Evolutionary conservation across 257 asterid genomes (phyloP).

Genomic region (Cinchona pubescens): DNA sequence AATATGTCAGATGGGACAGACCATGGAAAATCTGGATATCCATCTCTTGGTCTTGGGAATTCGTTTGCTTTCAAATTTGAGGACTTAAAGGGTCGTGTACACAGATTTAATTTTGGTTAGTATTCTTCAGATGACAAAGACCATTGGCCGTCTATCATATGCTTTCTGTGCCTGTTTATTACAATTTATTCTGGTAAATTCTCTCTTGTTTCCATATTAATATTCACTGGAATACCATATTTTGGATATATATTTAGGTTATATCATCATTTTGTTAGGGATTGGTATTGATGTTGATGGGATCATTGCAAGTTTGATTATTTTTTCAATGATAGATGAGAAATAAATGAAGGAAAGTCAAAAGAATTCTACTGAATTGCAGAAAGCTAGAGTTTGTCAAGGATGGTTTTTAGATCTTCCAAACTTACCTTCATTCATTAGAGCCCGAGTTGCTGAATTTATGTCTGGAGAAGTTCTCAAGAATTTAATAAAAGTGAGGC

Average conservation of each 20-base stretch:
- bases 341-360: neutral
- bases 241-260: neutral
- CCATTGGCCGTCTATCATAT: neutral
- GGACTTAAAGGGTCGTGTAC: constrained; percentile 69
- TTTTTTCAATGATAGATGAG: neutral
- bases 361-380: neutral
- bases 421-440: neutral
- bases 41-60: constrained; percentile 77
- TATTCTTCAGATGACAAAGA: constrained; percentile 9
- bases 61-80: constrained; percentile 71
- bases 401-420: neutral
- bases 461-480: neutral
- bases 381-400: neutral
- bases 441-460: neutral
- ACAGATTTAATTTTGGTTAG: constrained; percentile 82
- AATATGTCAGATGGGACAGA: constrained; percentile 59
- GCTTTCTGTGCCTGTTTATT: neutral
- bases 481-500: neutral
- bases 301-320: neutral
- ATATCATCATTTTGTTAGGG: neutral
- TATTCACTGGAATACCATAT: neutral
- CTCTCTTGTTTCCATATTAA: neutral
- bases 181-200: neutral
- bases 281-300: neutral
- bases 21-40: constrained; percentile 58